Conservation (phyloP, 2,329 filamentous ascomycete genomes). For the Pseudocercospora macadamiae region DNA sequence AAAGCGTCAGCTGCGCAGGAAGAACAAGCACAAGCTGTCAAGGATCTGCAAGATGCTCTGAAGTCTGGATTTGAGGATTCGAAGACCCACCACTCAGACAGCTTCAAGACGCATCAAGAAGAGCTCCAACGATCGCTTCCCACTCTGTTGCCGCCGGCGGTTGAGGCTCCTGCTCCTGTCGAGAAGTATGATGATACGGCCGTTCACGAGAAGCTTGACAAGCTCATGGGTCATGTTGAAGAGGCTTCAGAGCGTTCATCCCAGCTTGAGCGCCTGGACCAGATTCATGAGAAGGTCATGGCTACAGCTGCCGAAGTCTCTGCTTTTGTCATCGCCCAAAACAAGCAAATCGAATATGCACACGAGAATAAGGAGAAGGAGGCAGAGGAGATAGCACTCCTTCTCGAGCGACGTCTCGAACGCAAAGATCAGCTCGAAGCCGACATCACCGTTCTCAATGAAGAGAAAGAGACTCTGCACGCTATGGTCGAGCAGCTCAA, state of each 20-base stretch:
- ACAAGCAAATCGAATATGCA: constrained; percentile 72
- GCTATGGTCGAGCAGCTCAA: constrained; percentile 62
- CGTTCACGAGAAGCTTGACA: constrained; percentile 51
- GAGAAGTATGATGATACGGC: constrained; percentile 68
- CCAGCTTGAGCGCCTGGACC: constrained; percentile 80
- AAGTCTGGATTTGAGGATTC: constrained; percentile 48
- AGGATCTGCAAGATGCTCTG: constrained; percentile 48
- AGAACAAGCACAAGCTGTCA: constrained; percentile 46
- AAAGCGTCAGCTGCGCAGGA: constrained; percentile 45
- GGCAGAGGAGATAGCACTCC: constrained; percentile 75
- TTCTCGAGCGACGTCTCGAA: constrained; percentile 74
- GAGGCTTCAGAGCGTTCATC: constrained; percentile 69
- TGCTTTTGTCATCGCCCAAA: constrained; percentile 77
- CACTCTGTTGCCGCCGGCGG: constrained; percentile 48
- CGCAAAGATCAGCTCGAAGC: constrained; percentile 64
- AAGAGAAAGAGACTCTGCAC: constrained; percentile 50
- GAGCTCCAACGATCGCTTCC: constrained; percentile 48
- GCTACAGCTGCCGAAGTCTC: constrained; percentile 82
- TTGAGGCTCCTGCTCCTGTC: constrained; percentile 38
- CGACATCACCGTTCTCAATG: constrained; percentile 50
- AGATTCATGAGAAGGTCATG: constrained; percentile 86
- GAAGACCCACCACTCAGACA: constrained; percentile 37
- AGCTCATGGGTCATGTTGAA: constrained; percentile 64
- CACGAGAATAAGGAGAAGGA: constrained; percentile 78
- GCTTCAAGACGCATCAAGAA: constrained; percentile 45